Percentiles rank a stretch among this genome's conserved stretches.
Conservation (phyloP, 169 alveolate genomes). For the Besnoitia besnoiti region DNA sequence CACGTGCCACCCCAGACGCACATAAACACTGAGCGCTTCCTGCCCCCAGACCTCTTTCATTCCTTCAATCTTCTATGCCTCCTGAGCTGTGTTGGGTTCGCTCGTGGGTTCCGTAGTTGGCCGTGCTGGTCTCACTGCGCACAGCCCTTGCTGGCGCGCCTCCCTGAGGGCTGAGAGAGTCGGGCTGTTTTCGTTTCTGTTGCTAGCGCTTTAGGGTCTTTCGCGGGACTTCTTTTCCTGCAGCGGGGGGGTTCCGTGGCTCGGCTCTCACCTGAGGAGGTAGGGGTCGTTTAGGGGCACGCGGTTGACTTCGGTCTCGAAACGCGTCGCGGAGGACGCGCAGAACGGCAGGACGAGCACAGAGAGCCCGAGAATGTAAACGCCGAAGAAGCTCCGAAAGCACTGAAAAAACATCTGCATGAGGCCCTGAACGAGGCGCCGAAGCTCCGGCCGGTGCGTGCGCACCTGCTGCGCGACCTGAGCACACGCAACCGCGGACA, state of each 20-base stretch:
- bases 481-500: not conserved
- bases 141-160: too few species aligned
- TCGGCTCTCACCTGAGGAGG: not conserved
- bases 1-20: not conserved
- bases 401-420: conserved; percentile 15
- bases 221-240: not conserved
- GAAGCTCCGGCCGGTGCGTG: not conserved
- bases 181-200: too few species aligned
- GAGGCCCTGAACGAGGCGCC: not conserved
- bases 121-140: too few species aligned
- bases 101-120: too few species aligned
- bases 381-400: conserved; percentile 12
- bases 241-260: not conserved
- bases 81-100: too few species aligned
- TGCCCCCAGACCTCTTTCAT: not conserved
- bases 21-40: not conserved
- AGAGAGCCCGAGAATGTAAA: conserved; percentile 4
- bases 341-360: conserved; percentile 14
- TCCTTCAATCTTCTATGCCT: not conserved
- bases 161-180: too few species aligned
- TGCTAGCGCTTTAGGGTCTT: not conserved
- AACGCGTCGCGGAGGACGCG: not conserved
- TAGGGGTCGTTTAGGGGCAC: conserved; percentile 40
- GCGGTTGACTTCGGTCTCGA: not conserved
- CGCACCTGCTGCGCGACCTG: conserved; percentile 12